Evolutionary conservation across 2,329 filamentous ascomycete genomes (phyloP), one percentile per base, ranked within the genome.

Genomic region (Proliferodiscus dingleyae): DNA sequence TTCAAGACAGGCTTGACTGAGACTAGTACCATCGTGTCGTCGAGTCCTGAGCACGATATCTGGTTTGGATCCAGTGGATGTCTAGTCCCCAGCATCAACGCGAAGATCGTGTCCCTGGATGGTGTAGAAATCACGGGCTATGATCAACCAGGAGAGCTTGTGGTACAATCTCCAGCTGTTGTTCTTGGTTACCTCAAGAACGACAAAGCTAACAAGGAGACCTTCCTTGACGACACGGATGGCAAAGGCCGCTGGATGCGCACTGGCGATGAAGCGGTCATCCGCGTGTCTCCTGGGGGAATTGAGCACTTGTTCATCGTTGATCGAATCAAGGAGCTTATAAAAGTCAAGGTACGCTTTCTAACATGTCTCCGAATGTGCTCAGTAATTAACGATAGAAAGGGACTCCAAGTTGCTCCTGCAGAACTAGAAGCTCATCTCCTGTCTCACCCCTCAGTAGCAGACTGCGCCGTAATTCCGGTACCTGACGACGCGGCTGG

Each of bases 161-260:
- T 87, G 15, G 77, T 95, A 18, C 86, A 88, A 62, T 80, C 80
- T 0, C 89, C 89, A 0, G 82, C 83, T 1, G 78, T 94, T 1
- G 81, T 86, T 0, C 67, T 95, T 0, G 90, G 90, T 1, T 96
- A 96, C 57, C 69, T 95, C 43, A 85, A 94, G 68, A 95, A 95
- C 60, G 81, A 86, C 36, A 83, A 86, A 59, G 89, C 90, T 3
- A 94, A 83, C 16, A 73, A 77, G 41, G 88, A 94, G 62, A 93
- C 89, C 0, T 96, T 89, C 59, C 61, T 82, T 0, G 69, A 68
- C 50, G 73, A 82, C 41, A 72, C 81, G 1, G 82, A 89, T 53
- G 73, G 74, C n/a, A 62, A 68, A 11, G 81, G 81, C 8, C 68
- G 81, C 52, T 93, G 88, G 80, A 80, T 95, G 74, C 78, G 78